Base-by-base conservation (phyloP, 208 protist species). In the Trypanosoma lewisi region DNA sequence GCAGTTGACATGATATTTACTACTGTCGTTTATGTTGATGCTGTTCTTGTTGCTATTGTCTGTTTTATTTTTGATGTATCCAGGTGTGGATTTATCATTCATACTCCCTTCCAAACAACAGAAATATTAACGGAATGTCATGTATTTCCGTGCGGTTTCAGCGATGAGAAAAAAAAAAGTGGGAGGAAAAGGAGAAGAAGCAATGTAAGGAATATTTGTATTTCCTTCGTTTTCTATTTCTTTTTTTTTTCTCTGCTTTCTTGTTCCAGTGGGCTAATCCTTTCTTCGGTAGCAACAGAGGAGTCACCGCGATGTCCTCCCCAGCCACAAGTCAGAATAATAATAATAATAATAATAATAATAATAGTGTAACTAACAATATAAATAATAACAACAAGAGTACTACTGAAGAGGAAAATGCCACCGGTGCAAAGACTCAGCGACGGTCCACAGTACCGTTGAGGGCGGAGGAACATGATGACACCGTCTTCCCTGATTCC, bases 1-100 rank as follows among this genome's bases (percentile, higher is more conserved):
- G 85, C 63, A 55, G 27, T 58, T 47, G 42, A 47, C n/a, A 47
- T 5, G 0, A 16, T 21, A 2, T 47, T 47, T 47, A 25, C 25
- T 58, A 11, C 31, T n/a, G 19, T 47, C 34, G 25, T 47, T 48
- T 8, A 21, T 51, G 6, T 51, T 51, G 16, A 11, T 23, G 7
- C 19, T 51, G 33, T 56, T 34, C 21, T 39, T 56, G 4, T 39
- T 39, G 36, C 12, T 12, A 17, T 44, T 44, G 39, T 2, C 16
- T 14, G 14, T 47, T 21, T 47, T 47, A 3, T 7, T 47, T 25
- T 1, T 19, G 16, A n/a, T 1, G 16, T n/a, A n/a, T n/a, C n/a
- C n/a, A n/a, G n/a, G n/a, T n/a, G n/a, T n/a, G n/a, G n/a, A n/a
- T n/a, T n/a, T n/a, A n/a, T n/a, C n/a, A n/a, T n/a, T n/a, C n/a